Evolutionary conservation across 2,329 filamentous ascomycete genomes (phyloP).

Genomic region (Penicillium occitanis): DNA sequence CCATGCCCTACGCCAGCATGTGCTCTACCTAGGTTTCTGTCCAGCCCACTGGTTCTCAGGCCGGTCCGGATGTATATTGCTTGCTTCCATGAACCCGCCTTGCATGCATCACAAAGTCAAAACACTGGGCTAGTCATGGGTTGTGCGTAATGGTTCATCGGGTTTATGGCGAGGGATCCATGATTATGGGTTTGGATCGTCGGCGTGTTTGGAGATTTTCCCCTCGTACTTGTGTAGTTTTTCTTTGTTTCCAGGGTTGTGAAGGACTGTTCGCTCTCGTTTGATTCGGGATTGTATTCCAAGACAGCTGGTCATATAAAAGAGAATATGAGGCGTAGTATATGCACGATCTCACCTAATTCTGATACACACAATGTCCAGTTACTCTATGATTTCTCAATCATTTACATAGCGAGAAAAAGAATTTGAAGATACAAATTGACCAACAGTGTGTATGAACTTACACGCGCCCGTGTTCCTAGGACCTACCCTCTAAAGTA

Average conservation of each 20-base stretch:
- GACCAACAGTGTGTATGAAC: not conserved
- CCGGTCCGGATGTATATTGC: slow-evolving; percentile 5
- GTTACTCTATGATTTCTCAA: not conserved
- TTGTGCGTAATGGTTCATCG: slow-evolving; percentile 1
- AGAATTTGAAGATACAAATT: too few species aligned
- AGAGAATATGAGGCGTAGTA: not conserved
- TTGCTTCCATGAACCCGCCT: not conserved
- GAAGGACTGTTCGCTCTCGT: not conserved
- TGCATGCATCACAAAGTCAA: slow-evolving; percentile 11
- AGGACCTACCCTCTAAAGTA: not conserved
- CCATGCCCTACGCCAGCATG: not conserved
- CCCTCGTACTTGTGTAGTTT: not conserved
- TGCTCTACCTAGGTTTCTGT: not conserved
- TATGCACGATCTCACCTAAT: not conserved
- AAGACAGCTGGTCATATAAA: not conserved
- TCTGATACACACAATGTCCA: not conserved
- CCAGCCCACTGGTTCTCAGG: slow-evolving; percentile 1
- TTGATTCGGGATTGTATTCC: not conserved
- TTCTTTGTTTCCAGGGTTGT: not conserved
- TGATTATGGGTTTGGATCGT: not conserved
- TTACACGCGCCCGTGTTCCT: not conserved
- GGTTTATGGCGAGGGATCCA: not conserved
- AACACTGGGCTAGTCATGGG: not conserved
- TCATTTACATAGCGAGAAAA: not conserved
- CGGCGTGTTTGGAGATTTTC: not conserved